These are phyloP conservation scores for Sequoia sempervirens DNA, from an alignment of 75 land plant species.

Conservation along the genomic window DNA sequence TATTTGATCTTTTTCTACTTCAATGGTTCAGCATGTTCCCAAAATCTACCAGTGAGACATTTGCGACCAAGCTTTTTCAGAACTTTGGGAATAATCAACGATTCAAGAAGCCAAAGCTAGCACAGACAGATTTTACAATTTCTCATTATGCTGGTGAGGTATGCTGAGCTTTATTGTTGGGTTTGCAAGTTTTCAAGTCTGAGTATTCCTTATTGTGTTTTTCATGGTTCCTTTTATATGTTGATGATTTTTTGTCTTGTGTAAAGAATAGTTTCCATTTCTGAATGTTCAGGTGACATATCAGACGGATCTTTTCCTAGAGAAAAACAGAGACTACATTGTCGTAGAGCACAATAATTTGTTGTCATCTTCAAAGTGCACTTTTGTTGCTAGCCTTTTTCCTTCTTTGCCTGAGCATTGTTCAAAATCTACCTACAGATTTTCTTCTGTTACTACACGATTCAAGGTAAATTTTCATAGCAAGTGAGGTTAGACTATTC, in stretches of 20 bases:
- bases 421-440: constrained; percentile 86
- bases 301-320: constrained; percentile 87
- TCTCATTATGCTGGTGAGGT: constrained; percentile 98
- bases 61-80: constrained; percentile 85
- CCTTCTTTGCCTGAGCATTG: constrained; percentile 58
- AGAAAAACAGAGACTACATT: constrained; percentile 95
- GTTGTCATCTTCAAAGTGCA: constrained; percentile 74
- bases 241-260: not conserved
- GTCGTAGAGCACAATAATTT: constrained; percentile 90
- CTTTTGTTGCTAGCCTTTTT: constrained; percentile 78
- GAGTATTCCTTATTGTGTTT: not conserved
- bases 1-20: constrained; percentile 20
- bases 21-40: constrained; percentile 90
- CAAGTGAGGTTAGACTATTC: not conserved
- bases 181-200: not conserved
- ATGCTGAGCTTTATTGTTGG: constrained; percentile 12
- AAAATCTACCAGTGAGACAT: constrained; percentile 88
- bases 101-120: constrained; percentile 78
- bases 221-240: not conserved
- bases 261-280: not conserved
- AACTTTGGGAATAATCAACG: constrained; percentile 60
- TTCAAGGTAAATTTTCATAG: constrained; percentile 67
- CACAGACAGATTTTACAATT: constrained; percentile 82
- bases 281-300: constrained; percentile 76
- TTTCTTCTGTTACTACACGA: constrained; percentile 87